Base-by-base conservation (phyloP, 2,329 filamentous ascomycete genomes). In the Dactylonectria macrodidyma region DNA sequence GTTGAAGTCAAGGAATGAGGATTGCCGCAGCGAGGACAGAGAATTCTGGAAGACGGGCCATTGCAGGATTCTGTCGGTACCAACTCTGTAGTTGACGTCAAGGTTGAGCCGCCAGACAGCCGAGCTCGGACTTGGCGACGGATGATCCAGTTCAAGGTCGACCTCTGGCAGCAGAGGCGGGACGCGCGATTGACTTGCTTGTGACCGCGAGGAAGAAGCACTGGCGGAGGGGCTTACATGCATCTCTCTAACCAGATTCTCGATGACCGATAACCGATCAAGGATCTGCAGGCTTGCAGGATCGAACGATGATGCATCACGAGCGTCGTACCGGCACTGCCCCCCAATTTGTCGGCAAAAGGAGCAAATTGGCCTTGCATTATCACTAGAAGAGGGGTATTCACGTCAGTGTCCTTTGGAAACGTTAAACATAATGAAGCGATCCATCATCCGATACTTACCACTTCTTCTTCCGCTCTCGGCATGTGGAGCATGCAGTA, bases 271-370 rank as follows among this genome's bases (percentile, higher is more conserved):
- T n/a, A 50, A 50, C 24, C 24, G 47, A 50, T 50, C 47, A 26
- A 50, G 47, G 22, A 50, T 50, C n/a, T 50, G 16, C 47, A 50
- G 24, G 24, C 19, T 22, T n/a, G 47, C 47, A 22, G 19, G 47
- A 22, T 50, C 47, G 14, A 50, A 50, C 19, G 47, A 50, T 19
- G 47, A 50, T n/a, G 47, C 47, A 50, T 50, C 47, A 22, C 24
- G 47, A 9, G 19, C 24, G 14, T 22, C 12, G 16, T 50, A 50
- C 19, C 24, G 19, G 47, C 47, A 50, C 10, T 50, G 47, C 10
- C 14, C 47, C 47, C 47, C 19, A n/a, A 50, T 50, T n/a, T 16
- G 47, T 26, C 24, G 19, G 24, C 47, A 50, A 11, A 26, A 22
- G 5, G 47, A 50, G 19, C 47, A 50, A 50, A n/a, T 19, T 5